Evolutionary conservation across 176 grass and related monocot genomes (phyloP).

Genomic region (Musa beccarii): DNA sequence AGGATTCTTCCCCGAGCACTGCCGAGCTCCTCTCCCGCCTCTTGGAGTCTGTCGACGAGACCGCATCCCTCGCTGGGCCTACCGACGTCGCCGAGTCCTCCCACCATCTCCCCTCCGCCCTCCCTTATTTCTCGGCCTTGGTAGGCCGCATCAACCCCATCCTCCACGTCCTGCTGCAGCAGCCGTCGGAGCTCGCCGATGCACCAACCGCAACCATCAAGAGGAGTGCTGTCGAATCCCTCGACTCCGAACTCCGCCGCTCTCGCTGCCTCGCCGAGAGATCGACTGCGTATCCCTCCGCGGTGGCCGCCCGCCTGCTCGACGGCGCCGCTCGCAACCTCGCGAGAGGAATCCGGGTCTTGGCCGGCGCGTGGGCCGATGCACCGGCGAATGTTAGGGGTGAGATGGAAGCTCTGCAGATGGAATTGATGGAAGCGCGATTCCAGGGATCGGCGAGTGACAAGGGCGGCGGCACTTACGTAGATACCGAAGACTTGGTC

Average conservation of each 20-base stretch:
- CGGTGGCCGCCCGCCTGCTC: neutral
- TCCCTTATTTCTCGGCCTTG: conserved; percentile 5
- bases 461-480: neutral
- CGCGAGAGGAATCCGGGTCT: conserved; percentile 1
- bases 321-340: conserved; percentile 4
- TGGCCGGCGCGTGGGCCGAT: conserved; percentile 8
- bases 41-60: conserved; percentile 1
- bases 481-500: conserved; percentile 20
- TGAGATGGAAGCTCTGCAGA: neutral
- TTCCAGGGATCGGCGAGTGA: neutral
- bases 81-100: neutral
- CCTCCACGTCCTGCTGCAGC: neutral
- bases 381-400: conserved; percentile 3
- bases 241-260: conserved; percentile 16
- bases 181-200: neutral
- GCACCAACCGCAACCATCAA: neutral
- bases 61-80: neutral
- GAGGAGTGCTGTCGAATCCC: neutral
- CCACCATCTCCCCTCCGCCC: neutral
- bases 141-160: conserved; percentile 8
- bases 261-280: neutral
- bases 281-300: neutral
- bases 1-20: too few relatives aligned
- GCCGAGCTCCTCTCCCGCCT: too few relatives aligned
- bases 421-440: conserved; percentile 7